Conservation (phyloP, 2,329 filamentous ascomycete species). For the Davidsoniella eucalypti region DNA sequence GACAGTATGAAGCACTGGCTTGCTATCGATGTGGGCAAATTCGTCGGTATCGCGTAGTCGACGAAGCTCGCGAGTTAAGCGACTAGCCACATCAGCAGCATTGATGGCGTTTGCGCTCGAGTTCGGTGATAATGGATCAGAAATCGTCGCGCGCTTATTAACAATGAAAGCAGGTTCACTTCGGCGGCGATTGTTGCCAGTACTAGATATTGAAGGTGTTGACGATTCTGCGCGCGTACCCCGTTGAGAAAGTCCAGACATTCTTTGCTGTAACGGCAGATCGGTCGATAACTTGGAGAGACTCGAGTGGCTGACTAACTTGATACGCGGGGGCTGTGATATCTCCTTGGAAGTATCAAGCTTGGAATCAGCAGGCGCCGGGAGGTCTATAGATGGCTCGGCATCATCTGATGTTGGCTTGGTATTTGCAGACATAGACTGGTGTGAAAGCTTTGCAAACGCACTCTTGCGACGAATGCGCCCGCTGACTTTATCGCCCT, state of each 20-base stretch:
- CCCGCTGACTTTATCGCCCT: conserved; percentile 30
- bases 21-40: conserved; percentile 40
- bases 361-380: no score
- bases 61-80: conserved; percentile 39
- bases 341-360: background rate
- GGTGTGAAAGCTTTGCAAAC: background rate
- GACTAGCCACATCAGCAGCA: conserved; percentile 32
- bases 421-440: background rate
- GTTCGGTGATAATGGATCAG: conserved; percentile 26
- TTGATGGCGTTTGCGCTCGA: conserved; percentile 39
- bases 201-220: conserved; percentile 21
- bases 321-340: no score
- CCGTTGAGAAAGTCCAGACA: background rate
- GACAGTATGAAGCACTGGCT: conserved; percentile 39
- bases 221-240: conserved; percentile 21
- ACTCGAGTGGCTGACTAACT: conserved; percentile 12
- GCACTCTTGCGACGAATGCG: conserved; percentile 24
- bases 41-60: conserved; percentile 47
- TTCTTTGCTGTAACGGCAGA: background rate
- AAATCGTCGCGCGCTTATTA: conserved; percentile 4
- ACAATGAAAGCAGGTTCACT: conserved; percentile 3
- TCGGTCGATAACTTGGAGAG: background rate
- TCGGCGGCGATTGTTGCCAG: conserved; percentile 1
- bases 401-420: conserved; percentile 13
- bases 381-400: no score